These are phyloP conservation scores for Lyophyllum decastes DNA, from an alignment of 768 basidiomycete genomes.

Conservation along the genomic window DNA sequence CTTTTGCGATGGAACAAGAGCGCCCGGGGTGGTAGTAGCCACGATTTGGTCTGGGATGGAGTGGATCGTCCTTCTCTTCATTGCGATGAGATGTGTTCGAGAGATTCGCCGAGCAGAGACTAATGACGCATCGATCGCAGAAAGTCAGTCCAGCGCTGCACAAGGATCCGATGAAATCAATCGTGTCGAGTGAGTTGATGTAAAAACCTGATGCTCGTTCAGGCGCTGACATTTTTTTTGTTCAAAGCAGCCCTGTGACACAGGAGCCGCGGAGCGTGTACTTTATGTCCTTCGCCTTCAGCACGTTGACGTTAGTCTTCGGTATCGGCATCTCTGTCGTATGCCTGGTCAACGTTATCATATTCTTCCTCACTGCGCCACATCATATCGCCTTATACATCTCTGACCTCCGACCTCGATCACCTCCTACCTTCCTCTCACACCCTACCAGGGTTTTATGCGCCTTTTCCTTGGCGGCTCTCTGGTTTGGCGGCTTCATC, in stretches of 20 bases:
- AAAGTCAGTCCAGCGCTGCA: background rate
- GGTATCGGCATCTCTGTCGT: background rate
- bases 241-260: background rate
- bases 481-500: constrained; percentile 9
- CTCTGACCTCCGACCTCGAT: background rate
- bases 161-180: background rate
- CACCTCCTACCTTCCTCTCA: constrained; percentile 3
- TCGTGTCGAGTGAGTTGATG: background rate
- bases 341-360: constrained; percentile 12
- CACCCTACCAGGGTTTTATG: constrained; percentile 4
- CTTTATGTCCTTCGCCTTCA: constrained; percentile 10
- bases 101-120: background rate
- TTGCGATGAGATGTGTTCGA: background rate
- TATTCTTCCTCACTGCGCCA: constrained; percentile 14
- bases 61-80: constrained; percentile 5
- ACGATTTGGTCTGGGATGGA: constrained; percentile 12
- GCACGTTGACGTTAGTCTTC: constrained; percentile 7
- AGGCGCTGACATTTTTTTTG: background rate
- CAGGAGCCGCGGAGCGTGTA: constrained; percentile 1
- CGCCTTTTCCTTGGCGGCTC: constrained; percentile 4
- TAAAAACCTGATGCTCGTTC: background rate
- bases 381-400: constrained; percentile 13
- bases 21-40: background rate
- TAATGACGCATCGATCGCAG: background rate
- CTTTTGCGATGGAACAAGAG: constrained; percentile 6